Conservation (phyloP, 2,329 filamentous ascomycete genomes). For the Ophiostoma ulmi region DNA sequence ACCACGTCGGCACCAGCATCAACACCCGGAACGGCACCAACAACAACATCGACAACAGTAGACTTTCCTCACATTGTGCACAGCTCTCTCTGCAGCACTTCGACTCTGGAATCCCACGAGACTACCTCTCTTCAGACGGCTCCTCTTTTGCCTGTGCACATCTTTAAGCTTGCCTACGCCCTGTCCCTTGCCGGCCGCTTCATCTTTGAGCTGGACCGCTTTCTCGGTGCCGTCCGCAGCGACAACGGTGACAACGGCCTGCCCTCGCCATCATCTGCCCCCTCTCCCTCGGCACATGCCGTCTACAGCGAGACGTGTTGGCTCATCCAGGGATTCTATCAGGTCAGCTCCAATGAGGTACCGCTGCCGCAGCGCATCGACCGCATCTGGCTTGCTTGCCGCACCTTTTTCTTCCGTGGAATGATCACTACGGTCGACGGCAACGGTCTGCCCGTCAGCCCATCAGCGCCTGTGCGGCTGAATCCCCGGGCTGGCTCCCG, state of each 20-base stretch:
- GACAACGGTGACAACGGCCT: background rate
- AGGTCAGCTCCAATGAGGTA: background rate
- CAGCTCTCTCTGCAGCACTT: background rate
- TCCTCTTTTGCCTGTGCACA: background rate
- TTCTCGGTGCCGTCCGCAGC: slow-evolving; percentile 7
- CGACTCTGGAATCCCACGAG: background rate
- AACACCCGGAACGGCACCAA: background rate
- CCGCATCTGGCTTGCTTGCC: slow-evolving; percentile 18
- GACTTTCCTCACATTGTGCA: slow-evolving; percentile 5
- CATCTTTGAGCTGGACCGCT: slow-evolving; percentile 7
- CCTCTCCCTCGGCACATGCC: background rate
- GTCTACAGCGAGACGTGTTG: background rate
- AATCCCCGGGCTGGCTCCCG: background rate
- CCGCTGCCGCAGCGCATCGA: slow-evolving; percentile 9
- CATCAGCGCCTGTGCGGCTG: background rate
- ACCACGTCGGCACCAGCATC: background rate
- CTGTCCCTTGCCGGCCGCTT: slow-evolving; percentile 17
- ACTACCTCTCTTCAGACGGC: background rate
- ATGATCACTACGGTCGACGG: slow-evolving; percentile 17
- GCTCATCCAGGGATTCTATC: background rate
- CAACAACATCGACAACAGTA: background rate
- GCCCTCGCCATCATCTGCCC: background rate
- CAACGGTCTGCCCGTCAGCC: background rate
- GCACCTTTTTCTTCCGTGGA: slow-evolving; percentile 18
- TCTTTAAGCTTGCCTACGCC: slow-evolving; percentile 21